Base-by-base conservation (phyloP, 2,329 filamentous ascomycete species). In the Cryoendolithus antarcticus region DNA sequence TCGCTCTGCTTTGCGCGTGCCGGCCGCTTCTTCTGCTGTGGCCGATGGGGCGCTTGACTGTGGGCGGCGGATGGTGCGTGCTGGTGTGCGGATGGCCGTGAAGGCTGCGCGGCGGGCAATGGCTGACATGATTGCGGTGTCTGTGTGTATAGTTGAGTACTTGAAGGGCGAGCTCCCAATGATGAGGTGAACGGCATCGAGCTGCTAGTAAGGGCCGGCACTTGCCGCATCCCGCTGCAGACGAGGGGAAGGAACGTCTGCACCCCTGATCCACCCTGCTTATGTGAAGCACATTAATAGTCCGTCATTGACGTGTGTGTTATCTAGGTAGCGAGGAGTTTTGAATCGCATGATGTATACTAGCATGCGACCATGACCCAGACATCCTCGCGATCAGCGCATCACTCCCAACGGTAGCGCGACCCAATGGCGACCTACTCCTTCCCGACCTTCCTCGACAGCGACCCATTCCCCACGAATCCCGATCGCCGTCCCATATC, bases 31-130 rank as follows among this genome's bases (percentile, higher is more conserved):
- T 46, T 60, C 58, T 31, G 53, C 53, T 41, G 58, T 57, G 42
- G 61, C 57, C 32, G 51, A 58, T 59, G 54, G 61, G 58, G 45
- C 58, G 55, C 51, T 57, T 60, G 57, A 67, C 59, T 61, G 62
- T 38, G 43, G 49, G 43, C 52, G 51, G 44, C 49, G 49, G 41
- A 46, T 36, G 41, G 41, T 24, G 58, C 48, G 61, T 40, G 56
- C 43, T 36, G 54, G 48, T 24, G 45, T 41, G 51, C 58, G 65
- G 43, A 64, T 54, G 41, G 65, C 64, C 47, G 63, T 60, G 55
- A 68, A 62, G 49, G 64, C 65, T 43, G 61, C 53, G 52, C 65
- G 61, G 49, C 62, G 58, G 45, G 61, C 53, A 49, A 69, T 61
- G 46, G 65, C 62, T 43, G 64, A 65, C 65, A 69, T 70, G 43